Evolutionary conservation across 73 alveolate genomes (phyloP).

Genomic region (Breviolum minutum): DNA sequence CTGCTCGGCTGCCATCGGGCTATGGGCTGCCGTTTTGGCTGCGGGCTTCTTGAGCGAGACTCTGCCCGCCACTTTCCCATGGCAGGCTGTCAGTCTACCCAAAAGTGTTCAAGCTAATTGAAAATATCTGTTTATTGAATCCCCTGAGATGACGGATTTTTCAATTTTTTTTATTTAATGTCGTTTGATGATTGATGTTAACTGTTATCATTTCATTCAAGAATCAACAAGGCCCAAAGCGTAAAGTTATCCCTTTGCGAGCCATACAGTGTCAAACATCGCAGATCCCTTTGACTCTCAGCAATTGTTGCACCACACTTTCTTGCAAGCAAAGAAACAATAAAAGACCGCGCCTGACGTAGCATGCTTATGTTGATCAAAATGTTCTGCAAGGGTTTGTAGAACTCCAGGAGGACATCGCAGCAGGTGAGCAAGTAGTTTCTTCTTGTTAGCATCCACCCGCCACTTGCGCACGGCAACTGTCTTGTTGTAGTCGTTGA

Average conservation of each 20-base stretch:
- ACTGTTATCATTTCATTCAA: not conserved
- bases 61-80: conserved; percentile 8
- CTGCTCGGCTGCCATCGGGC: not conserved
- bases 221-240: not conserved
- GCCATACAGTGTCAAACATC: too few species aligned
- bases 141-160: not conserved
- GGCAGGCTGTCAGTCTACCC: not conserved
- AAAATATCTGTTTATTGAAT: not conserved
- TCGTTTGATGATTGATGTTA: not conserved
- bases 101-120: not conserved
- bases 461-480: not conserved
- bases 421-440: not conserved
- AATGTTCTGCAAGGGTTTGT: not conserved
- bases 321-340: not conserved
- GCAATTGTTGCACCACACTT: too few species aligned
- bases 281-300: not conserved
- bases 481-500: conserved; percentile 4
- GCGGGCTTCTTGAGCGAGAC: not conserved
- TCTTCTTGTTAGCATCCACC: not conserved
- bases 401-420: not conserved
- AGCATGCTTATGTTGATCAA: conserved; percentile 2
- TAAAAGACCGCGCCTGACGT: not conserved
- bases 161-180: too few species aligned
- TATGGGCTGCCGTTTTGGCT: not conserved
- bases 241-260: not conserved